These are phyloP conservation scores for Cercospora nicotianae DNA, from an alignment of 2,329 filamentous ascomycete genomes.

Conservation along the genomic window DNA sequence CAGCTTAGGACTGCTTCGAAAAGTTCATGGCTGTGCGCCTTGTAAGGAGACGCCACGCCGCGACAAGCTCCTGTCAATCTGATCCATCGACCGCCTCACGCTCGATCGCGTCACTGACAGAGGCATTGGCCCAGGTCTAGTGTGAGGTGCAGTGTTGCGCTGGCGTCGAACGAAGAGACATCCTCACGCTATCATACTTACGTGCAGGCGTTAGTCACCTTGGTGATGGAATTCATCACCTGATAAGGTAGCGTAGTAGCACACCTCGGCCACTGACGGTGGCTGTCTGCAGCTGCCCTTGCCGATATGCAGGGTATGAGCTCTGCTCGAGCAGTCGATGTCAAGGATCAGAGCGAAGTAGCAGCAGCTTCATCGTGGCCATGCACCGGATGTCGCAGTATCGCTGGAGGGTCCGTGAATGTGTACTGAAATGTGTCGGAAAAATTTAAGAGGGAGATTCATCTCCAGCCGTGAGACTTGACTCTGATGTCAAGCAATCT, in stretches of 20 bases:
- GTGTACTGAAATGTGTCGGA: not conserved
- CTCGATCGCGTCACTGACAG: not conserved
- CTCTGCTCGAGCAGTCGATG: not conserved
- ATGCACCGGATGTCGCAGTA: not conserved
- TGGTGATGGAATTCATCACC: not conserved
- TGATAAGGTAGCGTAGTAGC: not conserved
- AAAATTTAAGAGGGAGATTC: not conserved
- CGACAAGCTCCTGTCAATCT: not conserved
- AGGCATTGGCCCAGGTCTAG: not conserved
- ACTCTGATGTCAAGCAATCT: constrained; percentile 1
- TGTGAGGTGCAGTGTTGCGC: not conserved
- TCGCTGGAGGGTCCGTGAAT: not conserved
- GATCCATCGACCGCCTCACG: not conserved
- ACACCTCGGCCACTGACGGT: constrained; percentile 4
- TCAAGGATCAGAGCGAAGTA: not conserved
- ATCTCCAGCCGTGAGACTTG: not conserved
- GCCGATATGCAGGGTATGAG: not conserved
- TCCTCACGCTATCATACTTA: not conserved
- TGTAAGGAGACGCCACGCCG: not conserved
- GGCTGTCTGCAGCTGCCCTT: constrained; percentile 1
- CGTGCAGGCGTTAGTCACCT: not conserved
- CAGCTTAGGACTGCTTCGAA: not conserved
- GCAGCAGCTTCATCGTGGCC: not conserved
- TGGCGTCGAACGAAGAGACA: not conserved
- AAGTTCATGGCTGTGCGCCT: not conserved